A percentile compares a stretch with the other conserved stretches of the same genome.
Evolutionary conservation across 2,329 filamentous ascomycete genomes (phyloP).

Genomic region (Juglanconis sp.): DNA sequence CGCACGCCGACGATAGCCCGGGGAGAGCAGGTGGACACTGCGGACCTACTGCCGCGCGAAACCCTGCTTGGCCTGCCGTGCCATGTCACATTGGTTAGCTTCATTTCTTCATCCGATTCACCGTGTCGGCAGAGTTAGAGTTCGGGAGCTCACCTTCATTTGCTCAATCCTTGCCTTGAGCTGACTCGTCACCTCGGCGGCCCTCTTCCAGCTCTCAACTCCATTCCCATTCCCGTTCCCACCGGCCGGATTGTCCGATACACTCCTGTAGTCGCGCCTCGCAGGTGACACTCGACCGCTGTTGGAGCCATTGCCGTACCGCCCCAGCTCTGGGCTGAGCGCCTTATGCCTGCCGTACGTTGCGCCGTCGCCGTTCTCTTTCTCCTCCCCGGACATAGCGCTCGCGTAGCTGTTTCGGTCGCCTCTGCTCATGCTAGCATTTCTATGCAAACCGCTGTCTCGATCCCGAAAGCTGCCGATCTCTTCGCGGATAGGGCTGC

Average conservation of each 20-base stretch:
- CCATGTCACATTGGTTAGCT: background rate
- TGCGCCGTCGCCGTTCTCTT: slow-evolving; percentile 54
- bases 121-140: no score
- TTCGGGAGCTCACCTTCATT: slow-evolving; percentile 69
- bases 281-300: slow-evolving; percentile 60
- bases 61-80: slow-evolving; percentile 17
- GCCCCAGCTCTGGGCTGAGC: slow-evolving; percentile 52
- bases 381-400: slow-evolving; percentile 65
- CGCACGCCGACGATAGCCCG: slow-evolving; percentile 9
- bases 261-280: slow-evolving; percentile 35
- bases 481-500: slow-evolving; percentile 57
- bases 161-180: slow-evolving; percentile 96
- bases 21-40: slow-evolving; percentile 9
- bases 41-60: slow-evolving; percentile 19
- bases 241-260: slow-evolving; percentile 14
- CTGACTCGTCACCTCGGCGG: slow-evolving; percentile 95
- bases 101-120: background rate
- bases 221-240: slow-evolving; percentile 34
- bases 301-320: slow-evolving; percentile 41
- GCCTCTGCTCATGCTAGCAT: slow-evolving; percentile 25
- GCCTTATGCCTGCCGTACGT: slow-evolving; percentile 46
- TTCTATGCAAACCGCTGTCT: slow-evolving; percentile 9
- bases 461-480: slow-evolving; percentile 35
- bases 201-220: slow-evolving; percentile 92
- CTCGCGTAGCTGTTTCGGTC: slow-evolving; percentile 63